phyloP scores from a whole-genome alignment of 768 basidiomycete species.

The Suillus weaverae region DNA sequence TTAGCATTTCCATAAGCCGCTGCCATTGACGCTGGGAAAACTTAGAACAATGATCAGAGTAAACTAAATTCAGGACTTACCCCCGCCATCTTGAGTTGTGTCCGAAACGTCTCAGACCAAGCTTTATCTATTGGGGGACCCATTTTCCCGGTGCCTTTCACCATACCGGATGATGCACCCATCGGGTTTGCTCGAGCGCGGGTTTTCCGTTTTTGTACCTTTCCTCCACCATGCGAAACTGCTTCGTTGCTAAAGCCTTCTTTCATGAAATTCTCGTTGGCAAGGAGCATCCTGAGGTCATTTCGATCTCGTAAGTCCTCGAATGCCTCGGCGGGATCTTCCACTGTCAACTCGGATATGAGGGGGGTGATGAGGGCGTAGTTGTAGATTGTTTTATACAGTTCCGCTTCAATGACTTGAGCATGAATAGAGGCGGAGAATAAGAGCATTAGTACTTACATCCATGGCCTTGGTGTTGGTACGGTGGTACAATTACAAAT shows the following conservation, averaged over 20 bases:
- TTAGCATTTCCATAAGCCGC: conserved; percentile 88
- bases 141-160: conserved; percentile 53
- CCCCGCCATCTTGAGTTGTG: conserved; percentile 84
- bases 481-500: conserved; percentile 90
- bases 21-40: conserved; percentile 83
- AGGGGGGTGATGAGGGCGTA: conserved; percentile 63
- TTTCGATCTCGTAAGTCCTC: conserved; percentile 94
- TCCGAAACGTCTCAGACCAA: conserved; percentile 81
- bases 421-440: background rate
- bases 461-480: conserved; percentile 87
- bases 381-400: conserved; percentile 85
- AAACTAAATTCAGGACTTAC: conserved; percentile 42
- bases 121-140: conserved; percentile 74
- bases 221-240: conserved; percentile 49
- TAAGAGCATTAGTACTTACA: conserved; percentile 49
- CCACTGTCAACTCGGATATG: conserved; percentile 92
- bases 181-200: conserved; percentile 31
- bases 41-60: conserved; percentile 5
- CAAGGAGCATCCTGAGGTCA: conserved; percentile 79
- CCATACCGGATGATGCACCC: conserved; percentile 24
- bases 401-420: conserved; percentile 55
- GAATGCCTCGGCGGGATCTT: conserved; percentile 97
- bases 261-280: conserved; percentile 61
- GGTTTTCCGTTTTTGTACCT: conserved; percentile 39
- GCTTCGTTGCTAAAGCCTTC: conserved; percentile 59